phyloP scores from a whole-genome alignment of 2,329 filamentous ascomycete genomes.

The Geosmithia flava region DNA sequence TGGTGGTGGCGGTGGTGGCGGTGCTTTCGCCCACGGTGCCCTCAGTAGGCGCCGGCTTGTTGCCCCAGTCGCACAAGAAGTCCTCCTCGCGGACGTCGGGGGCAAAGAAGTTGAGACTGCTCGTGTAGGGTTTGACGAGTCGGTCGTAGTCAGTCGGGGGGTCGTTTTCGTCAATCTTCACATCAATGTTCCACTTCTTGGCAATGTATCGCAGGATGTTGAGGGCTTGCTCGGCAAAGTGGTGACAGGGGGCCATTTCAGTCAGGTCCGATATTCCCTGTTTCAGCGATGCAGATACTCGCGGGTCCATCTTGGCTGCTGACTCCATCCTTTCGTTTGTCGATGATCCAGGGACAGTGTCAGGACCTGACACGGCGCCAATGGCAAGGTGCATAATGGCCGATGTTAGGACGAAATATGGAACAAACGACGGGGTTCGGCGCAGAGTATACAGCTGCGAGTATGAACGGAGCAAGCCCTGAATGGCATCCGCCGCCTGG shows the following conservation, averaged over 20 bases:
- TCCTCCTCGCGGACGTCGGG: slow-evolving; percentile 35
- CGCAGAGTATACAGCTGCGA: slow-evolving; percentile 44
- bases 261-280: slow-evolving; percentile 44
- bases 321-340: slow-evolving; percentile 16
- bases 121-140: slow-evolving; percentile 32
- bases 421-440: slow-evolving; percentile 48
- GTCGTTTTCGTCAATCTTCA: slow-evolving; percentile 25
- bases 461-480: slow-evolving; percentile 41
- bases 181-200: slow-evolving; percentile 44
- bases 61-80: slow-evolving; percentile 34
- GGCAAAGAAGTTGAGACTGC: slow-evolving; percentile 44
- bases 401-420: slow-evolving; percentile 48
- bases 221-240: slow-evolving; percentile 47
- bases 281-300: slow-evolving; percentile 30
- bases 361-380: slow-evolving; percentile 19
- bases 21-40: not conserved
- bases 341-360: slow-evolving; percentile 5
- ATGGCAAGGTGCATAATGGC: slow-evolving; percentile 49
- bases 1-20: no score
- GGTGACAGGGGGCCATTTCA: slow-evolving; percentile 49
- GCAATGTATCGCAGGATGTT: slow-evolving; percentile 47
- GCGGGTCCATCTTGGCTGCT: slow-evolving; percentile 20
- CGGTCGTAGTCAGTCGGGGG: slow-evolving; percentile 22
- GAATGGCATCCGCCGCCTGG: slow-evolving; percentile 47
- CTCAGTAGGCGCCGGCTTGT: slow-evolving; percentile 6